Evolutionary conservation across 2,329 filamentous ascomycete genomes (phyloP).

Genomic region (Lecanoromycetidae sp.): DNA sequence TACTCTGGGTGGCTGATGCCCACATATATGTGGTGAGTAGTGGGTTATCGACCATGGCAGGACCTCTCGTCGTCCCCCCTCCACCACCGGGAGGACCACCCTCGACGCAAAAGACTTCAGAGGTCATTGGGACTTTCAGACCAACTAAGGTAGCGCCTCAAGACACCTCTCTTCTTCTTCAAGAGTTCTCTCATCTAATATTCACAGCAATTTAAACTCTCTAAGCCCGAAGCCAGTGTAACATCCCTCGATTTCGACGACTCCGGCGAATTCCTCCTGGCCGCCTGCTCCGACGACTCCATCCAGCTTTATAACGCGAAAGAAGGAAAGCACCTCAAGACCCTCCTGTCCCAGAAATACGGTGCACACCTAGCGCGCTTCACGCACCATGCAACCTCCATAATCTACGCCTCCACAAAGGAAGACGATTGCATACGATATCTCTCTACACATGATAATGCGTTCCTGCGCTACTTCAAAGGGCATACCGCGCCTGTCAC

Average conservation of each 20-base stretch:
- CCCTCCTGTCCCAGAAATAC: slow-evolving; percentile 89
- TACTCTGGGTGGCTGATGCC: background rate
- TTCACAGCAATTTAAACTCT: slow-evolving; percentile 41
- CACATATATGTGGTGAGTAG: background rate
- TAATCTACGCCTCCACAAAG: slow-evolving; percentile 93
- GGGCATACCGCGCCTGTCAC: slow-evolving; percentile 82
- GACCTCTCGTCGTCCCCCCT: slow-evolving; percentile 18
- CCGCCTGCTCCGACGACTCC: slow-evolving; percentile 84
- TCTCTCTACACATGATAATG: slow-evolving; percentile 87
- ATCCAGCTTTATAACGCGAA: slow-evolving; percentile 92
- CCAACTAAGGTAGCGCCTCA: slow-evolving; percentile 57
- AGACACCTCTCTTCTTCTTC: background rate
- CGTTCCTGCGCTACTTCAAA: slow-evolving; percentile 90
- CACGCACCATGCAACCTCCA: slow-evolving; percentile 79
- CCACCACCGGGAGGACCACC: slow-evolving; percentile 19
- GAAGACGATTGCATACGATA: slow-evolving; percentile 82
- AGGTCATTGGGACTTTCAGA: slow-evolving; percentile 65
- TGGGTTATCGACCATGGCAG: slow-evolving; percentile 15
- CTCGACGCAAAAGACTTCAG: slow-evolving; percentile 54
- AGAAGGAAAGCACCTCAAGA: slow-evolving; percentile 80
- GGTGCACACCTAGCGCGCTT: slow-evolving; percentile 89
- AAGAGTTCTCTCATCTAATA: slow-evolving; percentile 27
- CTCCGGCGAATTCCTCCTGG: slow-evolving; percentile 81
- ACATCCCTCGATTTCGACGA: slow-evolving; percentile 95
- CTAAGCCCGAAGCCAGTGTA: slow-evolving; percentile 42